A percentile compares a stretch with the other conserved stretches of the same genome.
Evolutionary conservation across 2,329 filamentous ascomycete genomes (phyloP).

Genomic region (Aspergillus chevalieri): DNA sequence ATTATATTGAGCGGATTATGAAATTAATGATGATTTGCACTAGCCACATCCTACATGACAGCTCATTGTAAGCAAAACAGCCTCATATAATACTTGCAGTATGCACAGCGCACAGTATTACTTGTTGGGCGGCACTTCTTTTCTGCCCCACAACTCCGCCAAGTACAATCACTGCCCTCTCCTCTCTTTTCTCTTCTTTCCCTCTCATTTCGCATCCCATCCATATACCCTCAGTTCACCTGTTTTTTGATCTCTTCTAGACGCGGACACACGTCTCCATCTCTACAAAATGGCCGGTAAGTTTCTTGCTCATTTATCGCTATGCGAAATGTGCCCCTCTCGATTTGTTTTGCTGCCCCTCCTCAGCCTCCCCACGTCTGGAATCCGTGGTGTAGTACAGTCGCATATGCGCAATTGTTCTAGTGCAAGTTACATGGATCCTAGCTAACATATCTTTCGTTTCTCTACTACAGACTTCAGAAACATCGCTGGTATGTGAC

Average conservation of each 20-base stretch:
- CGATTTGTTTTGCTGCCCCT: background rate
- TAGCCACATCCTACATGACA: background rate
- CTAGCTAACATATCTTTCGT: conserved; percentile 9
- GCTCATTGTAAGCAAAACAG: background rate
- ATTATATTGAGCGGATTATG: background rate
- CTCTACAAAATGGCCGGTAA: conserved; percentile 31
- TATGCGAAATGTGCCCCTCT: background rate
- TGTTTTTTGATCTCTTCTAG: conserved; percentile 1
- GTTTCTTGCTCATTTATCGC: conserved; percentile 7
- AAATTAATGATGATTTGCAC: too few relatives aligned
- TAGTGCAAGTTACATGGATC: background rate
- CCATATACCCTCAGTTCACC: conserved; percentile 16
- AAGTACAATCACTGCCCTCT: conserved; percentile 12
- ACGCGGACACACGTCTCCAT: background rate
- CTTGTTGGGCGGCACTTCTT: conserved; percentile 9
- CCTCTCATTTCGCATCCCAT: conserved; percentile 6
- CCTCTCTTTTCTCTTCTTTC: conserved; percentile 4
- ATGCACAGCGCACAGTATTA: conserved; percentile 6
- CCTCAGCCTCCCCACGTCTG: background rate
- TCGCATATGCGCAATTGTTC: background rate
- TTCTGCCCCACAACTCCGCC: conserved; percentile 19
- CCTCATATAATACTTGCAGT: background rate
- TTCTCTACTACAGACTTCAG: conserved; percentile 28
- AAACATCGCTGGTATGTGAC: conserved; percentile 34
- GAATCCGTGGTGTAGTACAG: conserved; percentile 1